Base-by-base conservation (phyloP, 129 eudicot species). In the Pseudognaphalium luteoalbum region DNA sequence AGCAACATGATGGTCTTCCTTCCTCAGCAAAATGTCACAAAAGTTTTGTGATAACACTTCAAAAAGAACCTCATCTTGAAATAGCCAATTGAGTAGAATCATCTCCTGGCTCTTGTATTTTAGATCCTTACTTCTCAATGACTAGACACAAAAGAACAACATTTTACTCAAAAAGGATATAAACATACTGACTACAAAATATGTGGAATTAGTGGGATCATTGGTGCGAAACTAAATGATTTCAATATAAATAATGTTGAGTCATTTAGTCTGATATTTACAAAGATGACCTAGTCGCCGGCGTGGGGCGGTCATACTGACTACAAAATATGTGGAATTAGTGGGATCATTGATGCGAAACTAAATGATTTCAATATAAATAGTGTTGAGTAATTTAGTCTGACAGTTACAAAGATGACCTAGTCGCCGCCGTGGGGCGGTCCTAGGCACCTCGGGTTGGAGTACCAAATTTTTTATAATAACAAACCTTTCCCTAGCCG, bases 41-140 rank as follows among this genome's bases (percentile, higher is more conserved):
- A 93, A 81, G 75, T 81, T 77, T 70, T 68, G 68, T 65, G 88
- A 77, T 42, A 90, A 67, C 17, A 85, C 87, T 78, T 71, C 83
- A 76, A 90, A 88, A 52, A 85, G 77, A 60, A 84, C 67, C 64
- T 87, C 91, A 50, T 93, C 96, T 85, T 88, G 91, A 76, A 88
- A 93, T 34, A 93, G 88, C 97, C 98, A 93, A 79, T 87, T 88
- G 60, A 93, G 85, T 73, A 93, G 88, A 76, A 90, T 81, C 89
- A 87, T 74, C 74, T 90, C 83, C 80, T 88, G 96, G 81, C 78
- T 90, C 51, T 75, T 78, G 78, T 83, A 47, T 80, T 84, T 88
- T 41, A 80, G 74, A 74, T 82, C 88, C 67, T 88, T 90, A 76
- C 76, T 70, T 72, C 77, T 83, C 80, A 93, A 78, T 14, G 85